Evolutionary conservation across 768 basidiomycete species (phyloP).

Genomic region (Pleurotus cornucopiae): DNA sequence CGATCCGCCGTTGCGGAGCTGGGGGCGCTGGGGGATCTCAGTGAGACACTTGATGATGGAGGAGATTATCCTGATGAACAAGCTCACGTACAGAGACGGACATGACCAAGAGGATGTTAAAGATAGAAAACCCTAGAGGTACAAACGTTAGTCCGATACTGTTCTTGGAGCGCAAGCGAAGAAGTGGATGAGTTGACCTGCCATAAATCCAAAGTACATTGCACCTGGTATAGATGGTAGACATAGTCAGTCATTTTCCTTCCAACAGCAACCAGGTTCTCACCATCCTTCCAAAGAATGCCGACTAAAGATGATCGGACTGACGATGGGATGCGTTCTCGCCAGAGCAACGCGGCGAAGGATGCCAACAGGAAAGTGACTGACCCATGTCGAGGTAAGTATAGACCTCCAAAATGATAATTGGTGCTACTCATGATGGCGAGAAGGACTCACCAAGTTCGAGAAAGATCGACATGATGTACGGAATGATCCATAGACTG

Average conservation of each 20-base stretch:
- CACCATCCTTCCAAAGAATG: neutral
- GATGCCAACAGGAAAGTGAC: neutral
- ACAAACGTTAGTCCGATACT: too few species aligned
- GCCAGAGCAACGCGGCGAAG: neutral
- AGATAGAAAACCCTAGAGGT: neutral
- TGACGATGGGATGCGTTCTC: neutral
- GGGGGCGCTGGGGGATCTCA: neutral
- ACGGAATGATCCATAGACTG: neutral
- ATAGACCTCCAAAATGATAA: too few species aligned
- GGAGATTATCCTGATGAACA: neutral
- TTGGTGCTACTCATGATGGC: neutral
- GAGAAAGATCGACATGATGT: neutral
- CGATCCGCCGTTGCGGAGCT: neutral
- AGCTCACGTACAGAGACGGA: neutral
- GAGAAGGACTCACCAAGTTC: neutral
- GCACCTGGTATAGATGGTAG: neutral
- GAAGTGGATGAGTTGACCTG: neutral
- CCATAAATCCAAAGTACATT: constrained; percentile 2
- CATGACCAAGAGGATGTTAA: neutral
- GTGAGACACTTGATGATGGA: neutral
- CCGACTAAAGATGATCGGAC: neutral
- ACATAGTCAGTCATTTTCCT: neutral
- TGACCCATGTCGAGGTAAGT: neutral
- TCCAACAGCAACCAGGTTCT: neutral
- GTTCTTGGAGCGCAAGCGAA: too few species aligned